Conservation (phyloP, 1,284 basidiomycete species). For the Ceratobasidium sp. region DNA sequence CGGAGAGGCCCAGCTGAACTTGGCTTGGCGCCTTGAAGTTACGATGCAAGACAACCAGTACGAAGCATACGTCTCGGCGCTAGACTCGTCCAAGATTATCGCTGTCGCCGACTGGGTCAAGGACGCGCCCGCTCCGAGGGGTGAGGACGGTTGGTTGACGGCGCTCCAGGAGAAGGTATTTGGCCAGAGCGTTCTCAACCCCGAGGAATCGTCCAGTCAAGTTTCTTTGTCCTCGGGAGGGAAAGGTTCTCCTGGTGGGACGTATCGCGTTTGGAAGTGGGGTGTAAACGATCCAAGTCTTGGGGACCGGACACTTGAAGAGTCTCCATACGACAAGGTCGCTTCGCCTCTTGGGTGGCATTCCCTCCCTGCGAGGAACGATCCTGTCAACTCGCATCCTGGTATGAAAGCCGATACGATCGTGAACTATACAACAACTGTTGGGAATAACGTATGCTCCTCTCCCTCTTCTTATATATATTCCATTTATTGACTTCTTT, state of each 20-base stretch:
- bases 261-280: conserved; percentile 80
- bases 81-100: conserved; percentile 46
- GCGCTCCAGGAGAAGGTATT: conserved; percentile 51
- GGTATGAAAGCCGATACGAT: conserved; percentile 52
- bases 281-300: conserved; percentile 80
- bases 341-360: conserved; percentile 95
- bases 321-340: conserved; percentile 75
- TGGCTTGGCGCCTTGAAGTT: conserved; percentile 46
- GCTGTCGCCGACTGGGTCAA: conserved; percentile 46
- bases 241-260: conserved; percentile 62
- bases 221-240: conserved; percentile 55
- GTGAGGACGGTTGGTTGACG: conserved; percentile 57
- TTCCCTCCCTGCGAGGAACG: conserved; percentile 62
- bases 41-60: conserved; percentile 46
- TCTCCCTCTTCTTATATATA: not conserved
- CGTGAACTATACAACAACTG: conserved; percentile 82
- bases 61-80: conserved; percentile 46
- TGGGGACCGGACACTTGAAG: conserved; percentile 69
- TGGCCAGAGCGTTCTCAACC: not conserved
- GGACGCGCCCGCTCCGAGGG: conserved; percentile 43
- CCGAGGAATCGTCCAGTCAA: conserved; percentile 44
- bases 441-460: conserved; percentile 85
- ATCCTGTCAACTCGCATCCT: conserved; percentile 64
- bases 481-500: conserved; percentile 15
- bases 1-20: conserved; percentile 23